These are phyloP conservation scores for Amanita phalloides DNA, from an alignment of 768 basidiomycete genomes.

Conservation along the genomic window DNA sequence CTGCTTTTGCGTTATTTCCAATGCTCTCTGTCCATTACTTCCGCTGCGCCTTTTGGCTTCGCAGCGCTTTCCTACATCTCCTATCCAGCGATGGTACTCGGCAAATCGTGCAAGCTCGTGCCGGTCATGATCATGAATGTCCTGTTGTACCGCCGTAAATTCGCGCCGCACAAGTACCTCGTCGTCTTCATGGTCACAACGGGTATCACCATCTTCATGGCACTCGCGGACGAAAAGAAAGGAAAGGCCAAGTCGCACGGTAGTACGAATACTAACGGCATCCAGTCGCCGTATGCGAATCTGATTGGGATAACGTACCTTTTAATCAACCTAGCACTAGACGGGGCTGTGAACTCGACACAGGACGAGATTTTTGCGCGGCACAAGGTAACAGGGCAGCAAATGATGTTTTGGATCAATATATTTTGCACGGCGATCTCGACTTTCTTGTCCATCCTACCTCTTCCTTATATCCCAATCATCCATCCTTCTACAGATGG, in stretches of 20 bases:
- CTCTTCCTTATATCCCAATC: conserved; percentile 74
- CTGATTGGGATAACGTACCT: conserved; percentile 68
- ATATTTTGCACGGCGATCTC: conserved; percentile 72
- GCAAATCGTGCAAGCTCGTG: conserved; percentile 98
- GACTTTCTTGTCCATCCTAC: conserved; percentile 57
- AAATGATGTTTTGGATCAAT: conserved; percentile 99
- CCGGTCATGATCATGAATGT: conserved; percentile 99
- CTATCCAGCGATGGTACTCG: conserved; percentile 98
- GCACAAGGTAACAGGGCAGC: conserved; percentile 72
- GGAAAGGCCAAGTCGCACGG: conserved; percentile 25
- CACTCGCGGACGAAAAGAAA: conserved; percentile 54
- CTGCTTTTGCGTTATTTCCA: conserved; percentile 73
- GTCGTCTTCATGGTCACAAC: conserved; percentile 88
- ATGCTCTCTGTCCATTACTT: conserved; percentile 79
- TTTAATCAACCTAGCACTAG: conserved; percentile 79
- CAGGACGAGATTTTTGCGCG: conserved; percentile 92
- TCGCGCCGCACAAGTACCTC: conserved; percentile 90
- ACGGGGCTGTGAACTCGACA: conserved; percentile 90
- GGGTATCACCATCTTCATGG: conserved; percentile 94
- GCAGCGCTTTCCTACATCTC: conserved; percentile 91
- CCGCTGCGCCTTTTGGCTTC: conserved; percentile 94
- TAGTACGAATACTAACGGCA: conserved; percentile 24
- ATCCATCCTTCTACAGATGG: conserved; percentile 58
- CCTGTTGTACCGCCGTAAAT: conserved; percentile 84
- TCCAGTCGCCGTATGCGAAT: conserved; percentile 37